Conservation (phyloP, 106 monocot genomes). For the Dendrobium huoshanense region DNA sequence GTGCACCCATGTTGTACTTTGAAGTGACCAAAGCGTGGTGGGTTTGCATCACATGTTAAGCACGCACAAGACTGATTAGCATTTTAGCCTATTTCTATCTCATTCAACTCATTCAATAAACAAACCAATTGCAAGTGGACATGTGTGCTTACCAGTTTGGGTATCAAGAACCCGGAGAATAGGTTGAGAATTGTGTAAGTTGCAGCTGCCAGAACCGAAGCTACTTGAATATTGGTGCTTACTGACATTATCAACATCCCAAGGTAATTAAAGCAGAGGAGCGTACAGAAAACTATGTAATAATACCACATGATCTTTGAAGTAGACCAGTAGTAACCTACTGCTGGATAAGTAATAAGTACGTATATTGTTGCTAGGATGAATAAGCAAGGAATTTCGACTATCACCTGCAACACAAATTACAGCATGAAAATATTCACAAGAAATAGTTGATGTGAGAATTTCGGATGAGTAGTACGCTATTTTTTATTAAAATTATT, state of each 20-base stretch:
- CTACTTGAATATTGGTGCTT: slow-evolving; percentile 10
- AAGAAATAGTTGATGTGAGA: not conserved
- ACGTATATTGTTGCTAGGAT: slow-evolving; percentile 4
- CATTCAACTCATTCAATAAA: not conserved
- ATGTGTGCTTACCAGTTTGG: slow-evolving; percentile 9
- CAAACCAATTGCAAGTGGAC: not conserved
- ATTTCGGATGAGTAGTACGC: not conserved
- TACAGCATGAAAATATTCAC: not conserved
- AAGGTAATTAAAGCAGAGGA: slow-evolving; percentile 18
- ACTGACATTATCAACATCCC: slow-evolving; percentile 23
- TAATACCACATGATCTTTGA: slow-evolving; percentile 19
- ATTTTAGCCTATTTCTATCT: not conserved
- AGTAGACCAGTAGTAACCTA: slow-evolving; percentile 18
- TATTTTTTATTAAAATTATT: not conserved
- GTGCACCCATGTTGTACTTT: not conserved
- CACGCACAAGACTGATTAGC: not conserved
- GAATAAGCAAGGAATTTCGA: slow-evolving; percentile 13
- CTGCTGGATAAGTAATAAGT: slow-evolving; percentile 15
- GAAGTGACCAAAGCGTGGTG: no score
- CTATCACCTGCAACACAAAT: slow-evolving; percentile 2
- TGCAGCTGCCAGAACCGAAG: slow-evolving; percentile 4
- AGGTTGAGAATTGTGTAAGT: slow-evolving; percentile 12
- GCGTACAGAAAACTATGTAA: slow-evolving; percentile 13
- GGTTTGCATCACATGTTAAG: not conserved
- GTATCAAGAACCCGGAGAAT: slow-evolving; percentile 18